These are phyloP conservation scores for Colletotrichum viniferum DNA, from an alignment of 2,329 filamentous ascomycete species.

Conservation along the genomic window DNA sequence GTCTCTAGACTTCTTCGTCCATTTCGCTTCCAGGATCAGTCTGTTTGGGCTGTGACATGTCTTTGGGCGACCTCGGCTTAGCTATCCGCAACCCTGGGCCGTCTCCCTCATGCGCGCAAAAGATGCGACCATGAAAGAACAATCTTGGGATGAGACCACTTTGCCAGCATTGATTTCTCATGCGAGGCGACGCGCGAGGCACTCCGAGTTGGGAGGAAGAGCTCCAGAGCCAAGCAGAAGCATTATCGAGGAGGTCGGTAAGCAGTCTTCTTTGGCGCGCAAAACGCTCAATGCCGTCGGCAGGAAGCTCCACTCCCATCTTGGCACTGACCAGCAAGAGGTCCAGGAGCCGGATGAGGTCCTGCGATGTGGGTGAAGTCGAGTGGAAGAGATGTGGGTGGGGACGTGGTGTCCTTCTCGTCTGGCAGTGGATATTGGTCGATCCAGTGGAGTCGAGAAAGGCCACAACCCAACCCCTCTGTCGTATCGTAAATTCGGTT, in stretches of 20 bases:
- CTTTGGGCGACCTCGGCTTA: neutral
- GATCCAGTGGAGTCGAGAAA: constrained; percentile 14
- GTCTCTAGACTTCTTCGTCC: neutral
- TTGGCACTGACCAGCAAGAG: neutral
- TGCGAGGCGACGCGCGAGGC: neutral
- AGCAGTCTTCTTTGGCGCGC: neutral
- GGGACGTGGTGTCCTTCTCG: neutral
- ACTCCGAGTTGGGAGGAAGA: neutral
- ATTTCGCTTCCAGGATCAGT: neutral
- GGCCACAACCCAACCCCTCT: constrained; percentile 13
- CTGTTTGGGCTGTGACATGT: neutral
- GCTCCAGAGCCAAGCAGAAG: neutral
- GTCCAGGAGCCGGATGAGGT: neutral
- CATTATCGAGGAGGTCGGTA: neutral
- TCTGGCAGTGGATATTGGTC: constrained; percentile 15
- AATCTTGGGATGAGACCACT: neutral
- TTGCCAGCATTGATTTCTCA: constrained; percentile 6
- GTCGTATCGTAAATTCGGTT: constrained; percentile 10
- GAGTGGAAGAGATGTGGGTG: neutral
- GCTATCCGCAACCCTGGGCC: neutral
- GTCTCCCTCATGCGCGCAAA: neutral
- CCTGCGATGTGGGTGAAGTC: constrained; percentile 5
- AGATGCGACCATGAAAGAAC: neutral
- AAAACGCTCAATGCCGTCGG: constrained; percentile 1
- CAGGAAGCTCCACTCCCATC: neutral